These are phyloP conservation scores for Centella asiatica DNA, from an alignment of 129 eudicot genomes.

Conservation along the genomic window DNA sequence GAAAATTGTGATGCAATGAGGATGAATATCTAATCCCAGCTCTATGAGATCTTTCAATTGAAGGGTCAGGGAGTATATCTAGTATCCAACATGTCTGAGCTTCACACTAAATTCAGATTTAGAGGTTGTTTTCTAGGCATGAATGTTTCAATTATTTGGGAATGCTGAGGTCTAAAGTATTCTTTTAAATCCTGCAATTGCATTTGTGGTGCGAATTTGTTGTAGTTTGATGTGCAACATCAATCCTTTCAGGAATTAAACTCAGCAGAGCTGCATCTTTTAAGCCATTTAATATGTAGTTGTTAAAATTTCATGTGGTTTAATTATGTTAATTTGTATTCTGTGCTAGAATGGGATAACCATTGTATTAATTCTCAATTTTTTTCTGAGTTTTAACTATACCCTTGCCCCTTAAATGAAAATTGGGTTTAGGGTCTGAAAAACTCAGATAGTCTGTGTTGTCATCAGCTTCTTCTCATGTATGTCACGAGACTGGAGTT, in stretches of 20 bases:
- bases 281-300: no score
- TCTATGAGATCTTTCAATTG: constrained; percentile 5
- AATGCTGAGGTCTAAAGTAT: no score
- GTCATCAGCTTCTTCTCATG: constrained; percentile 29
- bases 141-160: no score
- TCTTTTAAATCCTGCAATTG: no score
- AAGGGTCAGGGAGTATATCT: not conserved
- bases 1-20: not conserved
- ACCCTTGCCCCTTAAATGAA: not conserved
- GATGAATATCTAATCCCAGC: constrained; percentile 11
- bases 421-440: constrained; percentile 27
- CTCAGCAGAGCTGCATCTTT: no score
- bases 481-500: constrained; percentile 38
- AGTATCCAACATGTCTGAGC: not conserved
- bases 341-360: not conserved
- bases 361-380: not conserved
- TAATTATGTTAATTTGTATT: not conserved
- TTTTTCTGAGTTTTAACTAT: constrained; percentile 22
- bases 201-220: no score
- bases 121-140: no score
- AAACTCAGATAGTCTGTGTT: constrained; percentile 30
- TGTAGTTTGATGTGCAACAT: no score
- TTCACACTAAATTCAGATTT: not conserved
- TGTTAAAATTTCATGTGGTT: no score
- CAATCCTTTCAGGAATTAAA: no score